Conservation (phyloP, 129 eudicot species). For the Pulicaria dysenterica region DNA sequence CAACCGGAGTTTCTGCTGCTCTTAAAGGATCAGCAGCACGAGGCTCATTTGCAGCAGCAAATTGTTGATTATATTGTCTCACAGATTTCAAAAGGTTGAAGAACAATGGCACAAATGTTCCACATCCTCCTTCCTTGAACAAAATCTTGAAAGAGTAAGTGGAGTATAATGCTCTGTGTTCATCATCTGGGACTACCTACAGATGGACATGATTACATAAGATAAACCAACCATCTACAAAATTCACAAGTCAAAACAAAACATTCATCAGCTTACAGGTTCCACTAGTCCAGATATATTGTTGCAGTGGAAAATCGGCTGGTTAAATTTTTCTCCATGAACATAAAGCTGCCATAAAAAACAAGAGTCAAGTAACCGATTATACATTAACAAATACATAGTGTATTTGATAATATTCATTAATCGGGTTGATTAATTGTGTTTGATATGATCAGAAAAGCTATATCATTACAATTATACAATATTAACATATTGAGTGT, state of each 20-base stretch:
- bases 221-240: background rate
- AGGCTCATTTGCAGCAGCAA: constrained; percentile 42
- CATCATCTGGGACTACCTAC: constrained; percentile 90
- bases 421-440: too few species aligned
- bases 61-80: constrained; percentile 64
- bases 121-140: constrained; percentile 99
- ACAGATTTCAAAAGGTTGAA: constrained; percentile 74
- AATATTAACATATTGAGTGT: too few species aligned
- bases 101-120: constrained; percentile 85
- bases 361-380: constrained; percentile 6
- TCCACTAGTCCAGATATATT: constrained; percentile 93
- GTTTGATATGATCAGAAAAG: too few species aligned
- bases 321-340: constrained; percentile 82
- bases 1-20: constrained; percentile 97
- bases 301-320: constrained; percentile 92
- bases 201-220: constrained; percentile 14
- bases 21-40: constrained; percentile 69
- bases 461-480: background rate
- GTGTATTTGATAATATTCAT: too few species aligned
- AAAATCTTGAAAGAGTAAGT: constrained; percentile 87
- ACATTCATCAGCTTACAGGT: constrained; percentile 61
- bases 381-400: background rate
- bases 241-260: background rate
- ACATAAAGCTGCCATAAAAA: constrained; percentile 66
- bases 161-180: constrained; percentile 77